Base-by-base conservation (phyloP, 148 eudicot genomes). In the Cornus florida region DNA sequence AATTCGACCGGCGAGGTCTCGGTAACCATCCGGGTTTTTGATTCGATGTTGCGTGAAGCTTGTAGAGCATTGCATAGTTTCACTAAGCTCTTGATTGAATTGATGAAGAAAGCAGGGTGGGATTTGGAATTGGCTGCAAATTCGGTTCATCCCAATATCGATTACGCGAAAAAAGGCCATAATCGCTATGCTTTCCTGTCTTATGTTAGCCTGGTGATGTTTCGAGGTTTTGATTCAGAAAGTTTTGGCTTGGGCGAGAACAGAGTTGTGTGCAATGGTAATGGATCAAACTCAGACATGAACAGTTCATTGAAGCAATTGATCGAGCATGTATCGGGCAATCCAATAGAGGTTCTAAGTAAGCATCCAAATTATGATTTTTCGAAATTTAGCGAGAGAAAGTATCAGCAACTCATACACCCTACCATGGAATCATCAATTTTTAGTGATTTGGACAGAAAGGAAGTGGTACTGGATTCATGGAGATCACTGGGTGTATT, bases 371-470 rank as follows among this genome's bases (percentile, higher is more conserved):
- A 72, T 57, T 84, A 89, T 73, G 93, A 86, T 22, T 93, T 93
- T 68, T 87, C 99, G 0, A 85, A 83, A 80, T 93, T 92, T 74
- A 93, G 97, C 80, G 97, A 93, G 79, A 83, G 67, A 57, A 95
- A 93, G 86, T 95, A 93, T 75, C 95, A 92, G 75, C 86, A 92
- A 28, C 91, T 95, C 13, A 87, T 95, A 53, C 96, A 92, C 80
- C 95, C 99, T 0, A 85, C 94, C 1, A 92, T 95, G 90, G 99
- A 95, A 69, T 92, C 93, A 0, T 92, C 97, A 0, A 92, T 93
- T 71, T 95, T 95, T 69, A 87, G 76, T 46, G 85, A 86, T 75
- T 84, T 92, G 75, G 92, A 91, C 68, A 67, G 71, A 75, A 86
- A 89, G 72, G 93, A 90, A 50, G 90, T 39, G 41, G 86, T 94